Evolutionary conservation across 805 yeast species (phyloP), one percentile per base, ranked within the genome.

Genomic region (Sporopachydermia lactativora): DNA sequence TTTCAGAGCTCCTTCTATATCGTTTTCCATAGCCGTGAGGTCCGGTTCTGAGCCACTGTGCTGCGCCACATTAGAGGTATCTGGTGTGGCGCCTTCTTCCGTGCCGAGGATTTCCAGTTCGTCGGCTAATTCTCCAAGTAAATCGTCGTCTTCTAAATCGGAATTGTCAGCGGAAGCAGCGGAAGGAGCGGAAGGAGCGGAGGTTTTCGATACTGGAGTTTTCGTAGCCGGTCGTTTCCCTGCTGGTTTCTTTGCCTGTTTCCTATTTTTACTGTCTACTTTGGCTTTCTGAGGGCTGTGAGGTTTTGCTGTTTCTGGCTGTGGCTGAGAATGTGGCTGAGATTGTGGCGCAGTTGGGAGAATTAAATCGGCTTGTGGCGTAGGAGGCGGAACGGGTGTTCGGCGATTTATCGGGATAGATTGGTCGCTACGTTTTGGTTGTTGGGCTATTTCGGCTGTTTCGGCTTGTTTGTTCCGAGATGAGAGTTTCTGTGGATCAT

Each of bases 11-110:
- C 45, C 51, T 34, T 54, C 58, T 5, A 53, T 13, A 37, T 53
- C 57, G 34, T 53, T 51, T 5, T 41, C 52, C 17, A 52, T 40
- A 3, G 50, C 45, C 3, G 43, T 52, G 36, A 49, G 49, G 5
- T 47, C 56, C 13, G 46, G 28, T 13, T 36, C 39, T n/a, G n/a
- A n/a, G n/a, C n/a, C n/a, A n/a, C n/a, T n/a, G n/a, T n/a, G n/a
- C n/a, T n/a, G n/a, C n/a, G n/a, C n/a, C n/a, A n/a, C n/a, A n/a
- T n/a, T n/a, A n/a, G n/a, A n/a, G n/a, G n/a, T n/a, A n/a, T n/a
- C n/a, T n/a, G n/a, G n/a, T n/a, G n/a, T n/a, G n/a, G n/a, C n/a
- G 16, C 6, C 6, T 13, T 36, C 39, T 8, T 36, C 39, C 19
- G 18, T 13, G 11, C 18, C 37, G 6, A 35, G 18, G 15, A 34